Evolutionary conservation across 2,329 filamentous ascomycete species (phyloP).

Genomic region (Cercospora sp.): DNA sequence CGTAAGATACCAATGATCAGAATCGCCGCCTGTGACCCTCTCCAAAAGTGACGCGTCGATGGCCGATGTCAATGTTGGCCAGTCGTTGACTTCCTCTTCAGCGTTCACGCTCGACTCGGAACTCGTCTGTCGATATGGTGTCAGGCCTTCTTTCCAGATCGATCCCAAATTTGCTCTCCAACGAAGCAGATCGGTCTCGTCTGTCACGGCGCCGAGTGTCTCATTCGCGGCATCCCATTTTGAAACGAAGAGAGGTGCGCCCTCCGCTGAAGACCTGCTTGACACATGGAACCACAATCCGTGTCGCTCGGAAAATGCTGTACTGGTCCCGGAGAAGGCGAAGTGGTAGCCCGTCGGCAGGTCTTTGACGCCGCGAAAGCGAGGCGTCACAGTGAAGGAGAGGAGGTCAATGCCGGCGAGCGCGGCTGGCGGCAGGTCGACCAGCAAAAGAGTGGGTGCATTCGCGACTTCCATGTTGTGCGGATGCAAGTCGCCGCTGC

Average conservation of each 20-base stretch:
- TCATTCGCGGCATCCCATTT: slow-evolving; percentile 56
- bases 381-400: slow-evolving; percentile 62
- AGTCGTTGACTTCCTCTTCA: slow-evolving; percentile 50
- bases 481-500: background rate
- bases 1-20: slow-evolving; percentile 56
- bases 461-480: slow-evolving; percentile 30
- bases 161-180: slow-evolving; percentile 58
- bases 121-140: slow-evolving; percentile 49
- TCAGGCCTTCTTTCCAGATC: slow-evolving; percentile 56
- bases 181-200: slow-evolving; percentile 47
- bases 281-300: slow-evolving; percentile 61
- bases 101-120: slow-evolving; percentile 31
- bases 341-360: slow-evolving; percentile 62
- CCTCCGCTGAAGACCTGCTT: slow-evolving; percentile 19
- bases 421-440: slow-evolving; percentile 48
- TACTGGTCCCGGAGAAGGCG: slow-evolving; percentile 59
- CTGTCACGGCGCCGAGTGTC: slow-evolving; percentile 46
- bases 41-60: slow-evolving; percentile 53
- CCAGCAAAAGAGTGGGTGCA: slow-evolving; percentile 40
- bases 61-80: slow-evolving; percentile 52
- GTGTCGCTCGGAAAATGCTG: slow-evolving; percentile 60
- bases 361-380: slow-evolving; percentile 62
- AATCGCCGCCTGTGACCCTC: slow-evolving; percentile 51
- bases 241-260: slow-evolving; percentile 52
- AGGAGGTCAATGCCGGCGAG: slow-evolving; percentile 58